Base-by-base conservation (phyloP, 495 filamentous ascomycete genomes). In the Parachaetomium inaequale region DNA sequence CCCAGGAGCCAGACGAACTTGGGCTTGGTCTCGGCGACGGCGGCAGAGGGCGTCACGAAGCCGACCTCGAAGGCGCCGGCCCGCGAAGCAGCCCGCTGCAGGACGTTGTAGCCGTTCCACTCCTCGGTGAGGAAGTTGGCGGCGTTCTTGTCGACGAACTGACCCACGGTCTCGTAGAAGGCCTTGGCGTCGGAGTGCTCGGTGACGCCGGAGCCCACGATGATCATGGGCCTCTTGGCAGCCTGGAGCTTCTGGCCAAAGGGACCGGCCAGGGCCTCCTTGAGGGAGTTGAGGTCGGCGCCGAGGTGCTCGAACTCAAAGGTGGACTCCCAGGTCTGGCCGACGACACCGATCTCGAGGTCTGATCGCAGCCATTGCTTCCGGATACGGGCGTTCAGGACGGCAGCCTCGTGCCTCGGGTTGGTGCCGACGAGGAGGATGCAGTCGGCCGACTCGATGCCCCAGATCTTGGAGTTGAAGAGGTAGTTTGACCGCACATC, bases 321-420 rank as follows among this genome's bases (percentile, higher is more conserved):
- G 42, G 91, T 98, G 49, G 90, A 90, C 6, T 96, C 85, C 75
- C 94, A 98, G 21, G 86, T 73, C 76, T 97, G 91, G 62, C 94
- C 94, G 57, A 98, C 87, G 62, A 98, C 85, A 59, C 89, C 94
- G 66, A 98, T 82, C 72, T 97, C 88, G 26, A 98, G 84, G 71
- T 98, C 93, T 34, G 94, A 96, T 63, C 93, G 88, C 42, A 98
- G 79, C 87, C 93, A 98, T 74, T 97, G 94, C 78, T 98, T 98
- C 62, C 94, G 83, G 68, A 98, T 98, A 62, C 94, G 88, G 52
- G 93, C 93, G 71, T 98, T 98, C 23, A 98, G 82, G 59, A 92
- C 90, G 45, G 94, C 91, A 49, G 94, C 94, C 76, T 98, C 94
- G 66, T 93, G 88, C 58, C 94, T 87, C 29, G 94, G 89, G 78